Evolutionary conservation across 805 yeast genomes (phyloP).

Genomic region (Saturnispora silvae): DNA sequence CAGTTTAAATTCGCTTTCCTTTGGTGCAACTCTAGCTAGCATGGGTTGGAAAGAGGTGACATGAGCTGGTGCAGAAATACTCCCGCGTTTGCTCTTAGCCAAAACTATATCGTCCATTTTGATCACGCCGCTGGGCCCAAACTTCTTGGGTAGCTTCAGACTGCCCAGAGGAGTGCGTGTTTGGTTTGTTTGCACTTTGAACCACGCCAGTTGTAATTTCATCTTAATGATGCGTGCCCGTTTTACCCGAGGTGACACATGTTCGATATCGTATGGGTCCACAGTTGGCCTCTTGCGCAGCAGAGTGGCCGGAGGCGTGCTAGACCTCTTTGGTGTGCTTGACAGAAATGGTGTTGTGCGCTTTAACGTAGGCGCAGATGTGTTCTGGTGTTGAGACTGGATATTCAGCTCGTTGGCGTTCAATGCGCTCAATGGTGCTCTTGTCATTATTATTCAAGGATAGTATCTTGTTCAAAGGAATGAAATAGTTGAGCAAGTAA

Average conservation of each 20-base stretch:
- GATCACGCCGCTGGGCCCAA: too few relatives aligned
- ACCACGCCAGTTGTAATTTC: constrained; percentile 42
- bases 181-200: constrained; percentile 41
- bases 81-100: not conserved
- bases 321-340: not conserved
- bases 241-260: constrained; percentile 20
- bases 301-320: constrained; percentile 4
- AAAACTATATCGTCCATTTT: constrained; percentile 5
- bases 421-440: too few relatives aligned
- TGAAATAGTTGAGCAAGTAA: too few relatives aligned
- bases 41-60: constrained; percentile 10
- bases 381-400: too few relatives aligned
- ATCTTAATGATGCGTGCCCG: constrained; percentile 34
- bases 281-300: not conserved
- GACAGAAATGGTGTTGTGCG: not conserved
- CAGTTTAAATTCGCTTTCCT: constrained; percentile 17
- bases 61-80: constrained; percentile 16
- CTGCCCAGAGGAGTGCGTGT: constrained; percentile 27
- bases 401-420: too few relatives aligned
- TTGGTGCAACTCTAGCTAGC: not conserved
- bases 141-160: too few relatives aligned
- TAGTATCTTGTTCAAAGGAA: too few relatives aligned
- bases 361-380: too few relatives aligned
- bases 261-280: constrained; percentile 3
- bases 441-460: too few relatives aligned